These are phyloP conservation scores for Mucor saturninus DNA, from an alignment of 371 early-diverging fungal species.

Conservation along the genomic window DNA sequence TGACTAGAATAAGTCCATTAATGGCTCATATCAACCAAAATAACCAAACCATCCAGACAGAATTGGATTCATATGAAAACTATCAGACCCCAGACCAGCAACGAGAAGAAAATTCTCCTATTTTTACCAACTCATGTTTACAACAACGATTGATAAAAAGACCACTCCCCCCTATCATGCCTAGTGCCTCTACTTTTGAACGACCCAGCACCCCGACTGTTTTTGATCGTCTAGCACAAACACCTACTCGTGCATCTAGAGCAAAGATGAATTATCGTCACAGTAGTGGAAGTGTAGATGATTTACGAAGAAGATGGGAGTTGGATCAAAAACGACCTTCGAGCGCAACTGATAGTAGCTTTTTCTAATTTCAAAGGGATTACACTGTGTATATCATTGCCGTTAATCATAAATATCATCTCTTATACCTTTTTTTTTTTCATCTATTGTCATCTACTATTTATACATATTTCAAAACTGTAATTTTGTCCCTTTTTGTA, in stretches of 20 bases:
- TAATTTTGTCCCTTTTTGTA: no score
- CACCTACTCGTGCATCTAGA: slow-evolving; percentile 51
- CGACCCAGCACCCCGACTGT: slow-evolving; percentile 41
- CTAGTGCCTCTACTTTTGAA: slow-evolving; percentile 33
- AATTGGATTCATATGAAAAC: not conserved
- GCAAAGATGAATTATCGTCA: slow-evolving; percentile 51
- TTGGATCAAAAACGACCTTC: slow-evolving; percentile 31
- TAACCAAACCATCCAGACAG: not conserved
- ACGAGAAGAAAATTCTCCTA: slow-evolving; percentile 2
- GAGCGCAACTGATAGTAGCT: slow-evolving; percentile 18
- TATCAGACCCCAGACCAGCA: slow-evolving; percentile 6
- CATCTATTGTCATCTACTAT: not conserved
- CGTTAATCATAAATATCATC: no score
- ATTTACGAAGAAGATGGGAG: slow-evolving; percentile 46
- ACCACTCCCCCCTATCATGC: slow-evolving; percentile 27
- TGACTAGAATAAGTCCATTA: slow-evolving; percentile 13
- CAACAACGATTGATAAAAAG: slow-evolving; percentile 18
- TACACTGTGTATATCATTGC: no score
- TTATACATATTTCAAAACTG: no score
- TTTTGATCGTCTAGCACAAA: slow-evolving; percentile 54
- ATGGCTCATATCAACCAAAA: slow-evolving; percentile 12
- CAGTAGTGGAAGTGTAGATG: slow-evolving; percentile 54
- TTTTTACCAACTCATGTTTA: slow-evolving; percentile 12
- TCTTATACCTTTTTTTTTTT: no score
- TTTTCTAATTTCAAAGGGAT: slow-evolving; percentile 3